Base-by-base conservation (phyloP, 768 basidiomycete species). In the Leccinum ochraceum region DNA sequence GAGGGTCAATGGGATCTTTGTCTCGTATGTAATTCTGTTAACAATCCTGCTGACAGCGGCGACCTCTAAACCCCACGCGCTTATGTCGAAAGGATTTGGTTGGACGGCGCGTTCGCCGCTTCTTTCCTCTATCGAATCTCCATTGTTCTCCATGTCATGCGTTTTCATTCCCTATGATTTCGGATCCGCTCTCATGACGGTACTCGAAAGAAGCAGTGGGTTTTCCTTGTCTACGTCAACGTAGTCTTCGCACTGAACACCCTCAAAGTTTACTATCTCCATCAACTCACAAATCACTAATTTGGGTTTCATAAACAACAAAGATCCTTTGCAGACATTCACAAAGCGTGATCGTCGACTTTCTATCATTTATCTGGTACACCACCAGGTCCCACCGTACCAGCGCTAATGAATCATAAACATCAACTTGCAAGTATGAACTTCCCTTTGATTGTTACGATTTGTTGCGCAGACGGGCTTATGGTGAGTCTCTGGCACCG, bases 151-250 rank as follows among this genome's bases (percentile, higher is more conserved):
- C 63, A 65, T 24, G 10, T 16, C 57, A 67, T 70, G 69, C 74
- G 73, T 17, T 54, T 63, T 22, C 63, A 62, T 17, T 72, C 72
- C 32, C 63, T 74, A 20, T 74, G 72, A 70, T 6, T 4, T 36
- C 66, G 62, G n/a, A 67, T 73, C 9, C 63, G 60, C 49, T 36
- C 60, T 10, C 51, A 34, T 34, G 62, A 60, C 0, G 51, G 60
- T 8, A 16, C 44, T 6, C 53, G 28, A 7, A 72, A 51, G 54
- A 65, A 57, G 20, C 59, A 75, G 13, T 63, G 66, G 57, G 69
- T 74, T 46, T 71, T 74, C 63, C 58, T 74, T 39, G 4, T 61
- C 63, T 74, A 75, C 57, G 68, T 75, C 55, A 64, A 66, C 39
- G 44, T 74, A 56, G 22, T 74, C 48, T 75, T 74, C 49, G 63